Conservation (phyloP, 352 stramenopile genomes). For the Pythium phragmitis region DNA sequence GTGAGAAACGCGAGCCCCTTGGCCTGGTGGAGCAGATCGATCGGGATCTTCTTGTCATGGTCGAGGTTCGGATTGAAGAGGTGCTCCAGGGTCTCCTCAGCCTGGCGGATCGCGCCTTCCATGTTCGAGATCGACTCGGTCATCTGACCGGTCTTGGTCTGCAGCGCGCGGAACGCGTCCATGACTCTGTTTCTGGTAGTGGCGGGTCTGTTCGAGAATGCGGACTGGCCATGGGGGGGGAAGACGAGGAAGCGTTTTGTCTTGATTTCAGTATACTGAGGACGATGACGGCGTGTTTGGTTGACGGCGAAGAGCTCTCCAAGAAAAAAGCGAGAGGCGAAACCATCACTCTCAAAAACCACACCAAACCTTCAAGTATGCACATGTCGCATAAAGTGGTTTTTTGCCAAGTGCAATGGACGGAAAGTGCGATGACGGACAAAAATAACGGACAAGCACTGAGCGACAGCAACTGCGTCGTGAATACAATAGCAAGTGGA, state of each 20-base stretch:
- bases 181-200: neutral
- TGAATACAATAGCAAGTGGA: conserved; percentile 1
- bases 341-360: conserved; percentile 20
- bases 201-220: conserved; percentile 7
- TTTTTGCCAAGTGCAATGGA: conserved; percentile 11
- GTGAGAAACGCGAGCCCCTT: conserved; percentile 92
- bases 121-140: conserved; percentile 89
- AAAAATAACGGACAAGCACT: neutral
- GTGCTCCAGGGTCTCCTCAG: conserved; percentile 89
- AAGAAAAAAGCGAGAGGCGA: neutral
- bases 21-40: conserved; percentile 87
- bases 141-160: conserved; percentile 30
- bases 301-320: neutral
- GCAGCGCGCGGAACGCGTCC: conserved; percentile 25
- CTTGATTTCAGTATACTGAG: conserved; percentile 14
- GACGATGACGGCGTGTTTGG: conserved; percentile 3
- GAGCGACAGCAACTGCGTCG: neutral
- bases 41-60: conserved; percentile 86
- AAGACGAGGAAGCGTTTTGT: conserved; percentile 3
- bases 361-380: neutral
- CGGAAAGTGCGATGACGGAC: neutral
- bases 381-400: conserved; percentile 22
- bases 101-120: conserved; percentile 88
- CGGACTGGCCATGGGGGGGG: neutral
- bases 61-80: conserved; percentile 88